Evolutionary conservation across 2,329 filamentous ascomycete genomes (phyloP).

Genomic region (Microsporum audouinii): DNA sequence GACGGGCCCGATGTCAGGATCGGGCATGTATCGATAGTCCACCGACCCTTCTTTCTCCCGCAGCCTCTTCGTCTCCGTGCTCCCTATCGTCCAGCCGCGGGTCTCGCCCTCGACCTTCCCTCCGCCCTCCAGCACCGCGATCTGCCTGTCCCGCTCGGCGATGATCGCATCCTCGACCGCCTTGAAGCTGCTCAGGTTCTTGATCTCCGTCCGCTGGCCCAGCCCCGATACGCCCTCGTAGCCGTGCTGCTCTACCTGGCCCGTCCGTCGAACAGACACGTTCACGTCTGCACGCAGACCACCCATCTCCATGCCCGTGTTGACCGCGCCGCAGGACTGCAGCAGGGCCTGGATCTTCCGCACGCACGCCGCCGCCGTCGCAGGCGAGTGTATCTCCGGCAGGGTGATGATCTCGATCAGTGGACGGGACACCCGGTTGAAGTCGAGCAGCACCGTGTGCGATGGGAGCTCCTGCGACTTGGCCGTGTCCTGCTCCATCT

Average conservation of each 20-base stretch:
- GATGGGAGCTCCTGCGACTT: conserved; percentile 75
- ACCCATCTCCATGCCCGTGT: conserved; percentile 84
- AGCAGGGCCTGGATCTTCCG: conserved; percentile 77
- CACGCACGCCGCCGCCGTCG: conserved; percentile 77
- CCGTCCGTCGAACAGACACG: conserved; percentile 62
- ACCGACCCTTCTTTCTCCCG: conserved; percentile 93
- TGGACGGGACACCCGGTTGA: conserved; percentile 84
- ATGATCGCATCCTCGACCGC: conserved; percentile 90
- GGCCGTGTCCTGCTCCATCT: conserved; percentile 95
- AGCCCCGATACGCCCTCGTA: conserved; percentile 52
- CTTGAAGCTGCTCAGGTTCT: conserved; percentile 90
- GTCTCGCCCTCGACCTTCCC: conserved; percentile 74
- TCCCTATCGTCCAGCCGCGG: conserved; percentile 79
- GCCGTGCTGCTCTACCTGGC: conserved; percentile 33
- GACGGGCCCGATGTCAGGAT: conserved; percentile 76
- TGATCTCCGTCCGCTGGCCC: conserved; percentile 89
- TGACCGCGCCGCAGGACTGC: conserved; percentile 69
- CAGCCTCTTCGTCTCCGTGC: conserved; percentile 66
- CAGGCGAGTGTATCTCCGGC: conserved; percentile 75
- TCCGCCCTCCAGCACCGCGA: conserved; percentile 63
- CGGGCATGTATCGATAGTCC: conserved; percentile 97
- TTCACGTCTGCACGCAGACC: conserved; percentile 91
- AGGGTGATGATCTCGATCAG: conserved; percentile 91
- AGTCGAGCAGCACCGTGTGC: conserved; percentile 69
- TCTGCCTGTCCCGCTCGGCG: conserved; percentile 82